Evolutionary conservation across 192 early-diverging fungal genomes (phyloP).

Genomic region (Rhizophagus clarus): DNA sequence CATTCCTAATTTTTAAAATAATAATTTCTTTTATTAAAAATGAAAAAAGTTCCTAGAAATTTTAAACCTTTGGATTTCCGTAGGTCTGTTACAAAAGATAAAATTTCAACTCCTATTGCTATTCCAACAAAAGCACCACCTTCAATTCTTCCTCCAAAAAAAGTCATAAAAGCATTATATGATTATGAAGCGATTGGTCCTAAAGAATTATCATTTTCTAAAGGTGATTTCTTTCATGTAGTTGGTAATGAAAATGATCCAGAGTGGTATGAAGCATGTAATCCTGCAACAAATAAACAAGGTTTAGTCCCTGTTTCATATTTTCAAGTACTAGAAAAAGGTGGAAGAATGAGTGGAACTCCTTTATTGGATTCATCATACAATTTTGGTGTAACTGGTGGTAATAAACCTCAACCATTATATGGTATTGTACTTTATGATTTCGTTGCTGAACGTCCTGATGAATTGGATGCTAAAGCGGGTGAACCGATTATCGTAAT

Average conservation of each 20-base stretch:
- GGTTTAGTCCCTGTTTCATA: constrained; percentile 71
- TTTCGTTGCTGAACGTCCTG: constrained; percentile 70
- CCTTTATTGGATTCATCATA: constrained; percentile 33
- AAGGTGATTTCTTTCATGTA: constrained; percentile 80
- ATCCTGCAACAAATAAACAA: constrained; percentile 69
- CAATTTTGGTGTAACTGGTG: constrained; percentile 37
- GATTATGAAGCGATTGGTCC: constrained; percentile 62
- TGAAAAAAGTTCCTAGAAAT: constrained; percentile 22
- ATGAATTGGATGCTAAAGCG: constrained; percentile 70
- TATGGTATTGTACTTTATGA: constrained; percentile 76
- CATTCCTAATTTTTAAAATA: too few relatives aligned
- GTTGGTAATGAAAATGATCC: constrained; percentile 69
- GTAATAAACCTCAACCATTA: constrained; percentile 49
- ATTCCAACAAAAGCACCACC: constrained; percentile 26
- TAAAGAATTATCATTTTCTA: constrained; percentile 70
- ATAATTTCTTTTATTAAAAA: neutral
- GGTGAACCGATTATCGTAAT: constrained; percentile 76
- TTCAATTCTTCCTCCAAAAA: constrained; percentile 57
- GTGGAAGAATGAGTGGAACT: constrained; percentile 21
- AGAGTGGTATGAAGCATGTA: constrained; percentile 74
- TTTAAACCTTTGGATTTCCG: constrained; percentile 29
- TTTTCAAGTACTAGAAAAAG: constrained; percentile 74
- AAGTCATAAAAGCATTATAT: constrained; percentile 72
- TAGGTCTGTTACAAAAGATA: constrained; percentile 28
- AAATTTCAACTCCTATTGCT: constrained; percentile 26